Base-by-base conservation (phyloP, 2,329 filamentous ascomycete species). In the Penicillium sp. region DNA sequence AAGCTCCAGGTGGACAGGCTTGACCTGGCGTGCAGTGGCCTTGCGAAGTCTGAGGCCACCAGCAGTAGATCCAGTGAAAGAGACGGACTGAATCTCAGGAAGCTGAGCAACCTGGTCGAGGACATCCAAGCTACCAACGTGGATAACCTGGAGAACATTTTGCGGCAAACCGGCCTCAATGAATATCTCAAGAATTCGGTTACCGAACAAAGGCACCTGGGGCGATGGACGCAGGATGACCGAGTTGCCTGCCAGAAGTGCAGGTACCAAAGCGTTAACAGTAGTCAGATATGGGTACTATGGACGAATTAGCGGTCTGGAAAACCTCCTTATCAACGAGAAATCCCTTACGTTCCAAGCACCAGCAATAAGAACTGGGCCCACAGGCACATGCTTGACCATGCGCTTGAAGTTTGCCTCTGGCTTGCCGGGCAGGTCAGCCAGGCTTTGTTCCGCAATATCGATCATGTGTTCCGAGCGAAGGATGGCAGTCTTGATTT, bases 281-380 rank as follows among this genome's bases (percentile, higher is more conserved):
- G 96, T 84, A 61, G 92, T 95, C 45, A 97, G 81, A 72, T 96
- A 96, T 25, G 92, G 92, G 70, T 96, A 96, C 90, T 96, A 65
- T 20, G 26, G n/a, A 47, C 20, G n/a, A 35, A 44, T 49, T 23
- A 50, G 40, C 42, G 25, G 6, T 22, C 25, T 31, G 9, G 8
- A 29, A 42, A 25, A 7, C 20, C 22, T 20, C 14, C 33, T 6
- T 22, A 4, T 42, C 9, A 7, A 25, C 31, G n/a, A 2, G 40
- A 48, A 48, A 50, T 15, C 29, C n/a, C 90, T 77, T 76, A 94
- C 92, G 76, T 96, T 96, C 92, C 92, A 96, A 3, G 92, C 89
- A 72, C 95, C 95, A 56, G 96, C 83, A 63, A 96, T 83, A 51
- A 97, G 81, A 11, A 95, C 87, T 7, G 91, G 90, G 0, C 92